Evolutionary conservation across 2,329 filamentous ascomycete genomes (phyloP), one percentile per base, ranked within the genome.

Genomic region (Pseudopithomyces chartarum): DNA sequence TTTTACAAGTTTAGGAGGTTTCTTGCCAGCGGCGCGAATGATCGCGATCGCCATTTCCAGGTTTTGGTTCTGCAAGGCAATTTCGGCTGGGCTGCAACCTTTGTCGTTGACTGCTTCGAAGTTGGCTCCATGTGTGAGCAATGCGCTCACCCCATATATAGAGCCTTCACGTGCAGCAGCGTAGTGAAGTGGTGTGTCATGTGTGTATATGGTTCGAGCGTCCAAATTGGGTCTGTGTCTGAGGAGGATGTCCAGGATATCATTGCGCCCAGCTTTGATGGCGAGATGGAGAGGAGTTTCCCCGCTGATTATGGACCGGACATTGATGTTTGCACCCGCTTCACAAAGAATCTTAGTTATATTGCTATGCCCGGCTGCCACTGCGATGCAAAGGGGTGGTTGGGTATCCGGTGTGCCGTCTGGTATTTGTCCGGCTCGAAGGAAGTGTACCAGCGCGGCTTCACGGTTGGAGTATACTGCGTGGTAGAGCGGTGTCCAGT

Each of bases 101-200:
- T 64, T 49, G 2, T 43, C 17, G 42, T 72, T 63, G 13, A 62
- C 49, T 1, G 60, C 59, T 33, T 71, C 67, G 52, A 66, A 68
- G 26, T 60, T 66, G 17, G 70, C 72, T 32, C 70, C 70, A 19
- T 57, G 52, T 26, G 64, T 71, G 36, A 74, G 64, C 23, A 74
- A 47, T 8, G 57, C 55, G 23, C 63, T 61, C 2, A 71, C 65
- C 12, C 57, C 54, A 15, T 67, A 65, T 19, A 69, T 54, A 1
- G 63, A 66, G 46, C 61, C 62, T 3, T 63, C 57, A 22, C 62
- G 67, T 13, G 64, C 62, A 20, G 70, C 71, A 23, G 70, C 71
- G 38, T 73, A 73, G 54, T 73, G 71, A 5, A 75, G 64, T 32
- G 66, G 57, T 46, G 72, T 73, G 42, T 73, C 71, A n/a, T 64